Conservation (phyloP, 179 eudicot species). For the Patellifolia procumbens region DNA sequence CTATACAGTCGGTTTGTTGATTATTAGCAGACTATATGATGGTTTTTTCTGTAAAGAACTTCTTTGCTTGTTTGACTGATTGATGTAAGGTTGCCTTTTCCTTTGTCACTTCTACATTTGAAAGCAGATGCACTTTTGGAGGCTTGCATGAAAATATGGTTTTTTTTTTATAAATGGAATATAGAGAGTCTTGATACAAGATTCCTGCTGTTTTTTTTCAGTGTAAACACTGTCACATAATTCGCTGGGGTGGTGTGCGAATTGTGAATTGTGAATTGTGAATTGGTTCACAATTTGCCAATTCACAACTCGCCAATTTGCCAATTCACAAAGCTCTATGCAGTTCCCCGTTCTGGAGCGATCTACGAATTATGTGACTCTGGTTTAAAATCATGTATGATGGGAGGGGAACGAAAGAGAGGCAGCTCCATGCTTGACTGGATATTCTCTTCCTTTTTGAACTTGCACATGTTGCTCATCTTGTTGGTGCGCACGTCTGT, state of each 20-base stretch:
- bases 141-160: background rate
- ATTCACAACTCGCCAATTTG: too few relatives aligned
- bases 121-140: background rate
- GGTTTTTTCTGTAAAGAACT: background rate
- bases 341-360: too few relatives aligned
- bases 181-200: background rate
- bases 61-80: background rate
- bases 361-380: too few relatives aligned
- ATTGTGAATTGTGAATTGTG: too few relatives aligned
- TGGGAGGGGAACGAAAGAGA: background rate
- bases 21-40: background rate
- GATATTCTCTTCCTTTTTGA: background rate
- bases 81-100: background rate
- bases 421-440: background rate
- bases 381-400: background rate
- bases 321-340: too few relatives aligned
- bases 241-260: too few relatives aligned
- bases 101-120: background rate
- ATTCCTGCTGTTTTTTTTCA: background rate
- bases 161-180: background rate
- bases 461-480: background rate
- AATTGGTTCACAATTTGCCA: too few relatives aligned
- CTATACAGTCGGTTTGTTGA: too few relatives aligned
- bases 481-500: background rate
- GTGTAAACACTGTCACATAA: too few relatives aligned